phyloP scores from a whole-genome alignment of 768 basidiomycete species.

The Rhodotorula taiwanensis region DNA sequence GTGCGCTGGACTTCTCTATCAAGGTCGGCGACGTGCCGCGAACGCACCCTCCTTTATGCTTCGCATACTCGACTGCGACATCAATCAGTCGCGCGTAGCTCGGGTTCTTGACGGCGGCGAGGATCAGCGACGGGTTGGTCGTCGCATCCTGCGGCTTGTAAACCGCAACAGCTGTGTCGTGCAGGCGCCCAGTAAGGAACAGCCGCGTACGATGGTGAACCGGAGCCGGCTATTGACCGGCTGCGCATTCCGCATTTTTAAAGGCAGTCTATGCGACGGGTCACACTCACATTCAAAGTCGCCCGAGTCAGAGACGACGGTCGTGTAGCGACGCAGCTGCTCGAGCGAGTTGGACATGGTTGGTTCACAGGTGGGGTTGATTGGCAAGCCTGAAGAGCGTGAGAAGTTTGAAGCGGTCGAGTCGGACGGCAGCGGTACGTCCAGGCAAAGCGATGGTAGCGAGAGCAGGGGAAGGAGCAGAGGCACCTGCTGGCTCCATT shows the following conservation, averaged over 20 bases:
- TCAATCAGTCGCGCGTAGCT: constrained; percentile 77
- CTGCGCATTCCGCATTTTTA: too few species aligned
- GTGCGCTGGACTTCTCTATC: too few species aligned
- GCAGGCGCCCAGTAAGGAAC: not conserved
- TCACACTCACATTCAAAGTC: constrained; percentile 69
- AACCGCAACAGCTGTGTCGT: constrained; percentile 70
- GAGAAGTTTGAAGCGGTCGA: too few species aligned
- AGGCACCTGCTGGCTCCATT: too few species aligned
- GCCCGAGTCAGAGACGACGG: constrained; percentile 88
- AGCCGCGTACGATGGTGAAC: not conserved
- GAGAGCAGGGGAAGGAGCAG: too few species aligned
- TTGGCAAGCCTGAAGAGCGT: too few species aligned
- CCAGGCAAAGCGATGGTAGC: too few species aligned
- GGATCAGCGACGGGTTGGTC: constrained; percentile 77
- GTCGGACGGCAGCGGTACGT: too few species aligned
- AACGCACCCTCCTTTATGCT: constrained; percentile 63
- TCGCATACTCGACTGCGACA: constrained; percentile 63
- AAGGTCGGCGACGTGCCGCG: too few species aligned
- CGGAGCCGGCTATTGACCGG: too few species aligned
- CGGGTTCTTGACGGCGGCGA: constrained; percentile 84
- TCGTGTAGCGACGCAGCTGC: constrained; percentile 77
- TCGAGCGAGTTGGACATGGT: constrained; percentile 47
- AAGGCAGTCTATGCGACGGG: too few species aligned
- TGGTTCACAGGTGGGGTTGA: too few species aligned
- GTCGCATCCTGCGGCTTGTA: constrained; percentile 99